Conservation (phyloP, 768 basidiomycete species). For the Rhizopogon vinicolor region DNA sequence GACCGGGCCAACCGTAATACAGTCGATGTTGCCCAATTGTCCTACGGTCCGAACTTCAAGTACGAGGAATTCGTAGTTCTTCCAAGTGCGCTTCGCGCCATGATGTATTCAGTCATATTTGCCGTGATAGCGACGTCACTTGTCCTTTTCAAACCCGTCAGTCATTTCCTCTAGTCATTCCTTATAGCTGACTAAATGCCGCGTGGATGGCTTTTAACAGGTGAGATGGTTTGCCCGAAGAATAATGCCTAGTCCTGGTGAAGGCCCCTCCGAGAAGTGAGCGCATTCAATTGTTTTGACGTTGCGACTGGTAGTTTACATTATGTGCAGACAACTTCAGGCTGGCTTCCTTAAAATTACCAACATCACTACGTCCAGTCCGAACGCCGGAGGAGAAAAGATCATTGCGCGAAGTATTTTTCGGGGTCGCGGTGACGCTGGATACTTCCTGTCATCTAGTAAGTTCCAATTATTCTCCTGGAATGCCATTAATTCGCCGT, state of each 20-base stretch:
- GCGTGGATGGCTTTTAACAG: slow-evolving; percentile 26
- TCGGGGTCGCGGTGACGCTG: slow-evolving; percentile 71
- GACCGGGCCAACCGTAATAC: slow-evolving; percentile 6
- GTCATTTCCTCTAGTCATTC: slow-evolving; percentile 9
- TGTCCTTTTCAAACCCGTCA: slow-evolving; percentile 31
- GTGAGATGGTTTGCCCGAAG: slow-evolving; percentile 52
- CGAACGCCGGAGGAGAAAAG: slow-evolving; percentile 33
- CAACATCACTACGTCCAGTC: slow-evolving; percentile 65
- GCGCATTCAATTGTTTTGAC: slow-evolving; percentile 18
- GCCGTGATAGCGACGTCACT: slow-evolving; percentile 20
- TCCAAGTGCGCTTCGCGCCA: slow-evolving; percentile 34
- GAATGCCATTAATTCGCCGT: neutral
- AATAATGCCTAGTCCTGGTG: slow-evolving; percentile 47
- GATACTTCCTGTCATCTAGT: slow-evolving; percentile 59
- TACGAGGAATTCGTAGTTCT: slow-evolving; percentile 69
- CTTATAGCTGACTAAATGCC: neutral
- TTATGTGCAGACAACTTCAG: slow-evolving; percentile 42
- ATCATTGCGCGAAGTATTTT: slow-evolving; percentile 54
- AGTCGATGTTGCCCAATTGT: slow-evolving; percentile 12
- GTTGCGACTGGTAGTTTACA: neutral
- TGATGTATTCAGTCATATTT: slow-evolving; percentile 33
- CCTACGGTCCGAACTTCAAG: slow-evolving; percentile 68
- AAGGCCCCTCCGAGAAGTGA: slow-evolving; percentile 63
- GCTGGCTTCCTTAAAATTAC: slow-evolving; percentile 57
- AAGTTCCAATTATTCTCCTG: slow-evolving; percentile 17